Percentiles rank a stretch among this genome's conserved stretches.
These are phyloP conservation scores for Theobroma cacao DNA, from an alignment of 345 rosid genomes.

Conservation along the genomic window DNA sequence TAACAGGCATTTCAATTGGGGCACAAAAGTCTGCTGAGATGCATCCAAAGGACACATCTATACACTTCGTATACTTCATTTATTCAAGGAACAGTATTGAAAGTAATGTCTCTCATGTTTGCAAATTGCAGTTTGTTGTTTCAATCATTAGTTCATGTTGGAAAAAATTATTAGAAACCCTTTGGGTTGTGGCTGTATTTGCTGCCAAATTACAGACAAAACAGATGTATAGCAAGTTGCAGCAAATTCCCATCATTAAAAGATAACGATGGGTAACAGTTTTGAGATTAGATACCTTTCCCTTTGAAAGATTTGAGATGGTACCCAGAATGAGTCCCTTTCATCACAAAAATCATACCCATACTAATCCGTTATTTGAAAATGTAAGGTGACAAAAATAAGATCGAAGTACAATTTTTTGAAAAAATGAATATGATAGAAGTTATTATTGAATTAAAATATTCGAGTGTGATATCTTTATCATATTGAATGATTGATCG, in stretches of 20 bases:
- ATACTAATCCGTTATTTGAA: not conserved
- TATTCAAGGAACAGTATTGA: not conserved
- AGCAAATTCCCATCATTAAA: not conserved
- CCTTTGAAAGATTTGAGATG: not conserved
- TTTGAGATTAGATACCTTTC: not conserved
- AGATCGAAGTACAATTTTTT: not conserved
- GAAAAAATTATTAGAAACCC: too few species aligned
- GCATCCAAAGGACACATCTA: not conserved
- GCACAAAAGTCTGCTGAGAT: not conserved
- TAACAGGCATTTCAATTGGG: not conserved
- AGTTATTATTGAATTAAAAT: not conserved
- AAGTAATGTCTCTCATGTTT: not conserved
- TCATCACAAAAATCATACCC: not conserved
- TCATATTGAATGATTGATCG: not conserved
- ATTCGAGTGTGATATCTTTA: not conserved
- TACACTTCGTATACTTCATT: not conserved
- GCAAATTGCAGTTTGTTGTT: not conserved
- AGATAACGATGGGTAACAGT: not conserved
- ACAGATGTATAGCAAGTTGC: not conserved
- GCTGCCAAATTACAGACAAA: conserved; percentile 7
- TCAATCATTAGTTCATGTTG: not conserved
- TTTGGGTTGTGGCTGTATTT: not conserved
- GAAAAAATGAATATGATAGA: not conserved
- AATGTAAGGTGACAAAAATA: not conserved
- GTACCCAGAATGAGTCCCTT: not conserved